Evolutionary conservation across 2,329 filamentous ascomycete genomes (phyloP).

Genomic region (Hymenoscyphus scutula): DNA sequence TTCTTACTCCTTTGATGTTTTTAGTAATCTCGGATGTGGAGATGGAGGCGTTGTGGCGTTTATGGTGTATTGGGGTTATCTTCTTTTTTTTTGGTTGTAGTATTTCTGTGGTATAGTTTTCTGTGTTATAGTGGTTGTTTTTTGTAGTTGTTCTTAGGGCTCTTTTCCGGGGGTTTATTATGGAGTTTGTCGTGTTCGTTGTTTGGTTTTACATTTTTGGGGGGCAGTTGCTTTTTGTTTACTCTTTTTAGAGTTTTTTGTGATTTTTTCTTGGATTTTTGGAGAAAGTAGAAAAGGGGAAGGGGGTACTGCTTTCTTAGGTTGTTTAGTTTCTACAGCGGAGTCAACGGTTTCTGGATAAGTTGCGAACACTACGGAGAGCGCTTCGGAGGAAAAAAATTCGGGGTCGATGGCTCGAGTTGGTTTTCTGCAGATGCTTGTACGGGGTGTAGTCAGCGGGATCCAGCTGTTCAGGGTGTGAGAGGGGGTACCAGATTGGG

Average conservation of each 20-base stretch:
- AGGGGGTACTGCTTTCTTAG: background rate
- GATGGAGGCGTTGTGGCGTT: background rate
- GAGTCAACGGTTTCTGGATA: constrained; percentile 1
- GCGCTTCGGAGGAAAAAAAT: background rate
- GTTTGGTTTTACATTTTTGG: too few relatives aligned
- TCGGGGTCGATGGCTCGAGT: background rate
- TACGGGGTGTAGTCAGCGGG: background rate
- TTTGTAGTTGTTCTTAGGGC: too few relatives aligned
- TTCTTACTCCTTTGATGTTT: background rate
- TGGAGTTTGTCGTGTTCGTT: too few relatives aligned
- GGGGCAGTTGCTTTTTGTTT: too few relatives aligned
- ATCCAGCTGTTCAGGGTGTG: background rate
- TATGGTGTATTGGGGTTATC: background rate
- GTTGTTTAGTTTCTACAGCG: background rate
- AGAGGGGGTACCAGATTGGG: background rate
- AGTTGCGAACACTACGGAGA: too few relatives aligned
- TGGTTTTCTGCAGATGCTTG: background rate
- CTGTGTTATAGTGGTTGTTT: too few relatives aligned
- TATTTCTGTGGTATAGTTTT: too few relatives aligned
- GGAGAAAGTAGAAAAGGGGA: background rate
- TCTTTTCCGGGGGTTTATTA: too few relatives aligned
- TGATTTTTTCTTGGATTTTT: background rate
- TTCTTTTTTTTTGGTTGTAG: too few relatives aligned
- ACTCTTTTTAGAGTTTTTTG: background rate
- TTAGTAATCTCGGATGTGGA: too few relatives aligned